Conservation (phyloP, 805 yeast species). For the Wickerhamiella cacticola region DNA sequence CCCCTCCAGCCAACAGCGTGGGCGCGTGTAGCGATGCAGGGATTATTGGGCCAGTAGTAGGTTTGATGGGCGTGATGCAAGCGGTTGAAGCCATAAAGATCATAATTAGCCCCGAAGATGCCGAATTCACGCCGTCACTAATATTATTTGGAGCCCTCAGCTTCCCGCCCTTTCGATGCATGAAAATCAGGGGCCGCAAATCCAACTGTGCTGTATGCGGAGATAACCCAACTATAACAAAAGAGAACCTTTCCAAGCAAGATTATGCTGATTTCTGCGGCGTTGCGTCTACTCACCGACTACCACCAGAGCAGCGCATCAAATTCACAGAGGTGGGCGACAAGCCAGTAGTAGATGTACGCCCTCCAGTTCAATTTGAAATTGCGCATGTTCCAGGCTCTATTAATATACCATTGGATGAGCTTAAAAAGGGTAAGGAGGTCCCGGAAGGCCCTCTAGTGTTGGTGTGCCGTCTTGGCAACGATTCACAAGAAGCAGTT, state of each 20-base stretch:
- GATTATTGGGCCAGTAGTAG: constrained; percentile 92
- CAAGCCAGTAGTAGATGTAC: constrained; percentile 54
- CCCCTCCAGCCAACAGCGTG: constrained; percentile 76
- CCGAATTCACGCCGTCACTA: constrained; percentile 55
- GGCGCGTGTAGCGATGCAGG: constrained; percentile 89
- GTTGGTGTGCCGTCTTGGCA: constrained; percentile 78
- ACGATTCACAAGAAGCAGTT: constrained; percentile 77
- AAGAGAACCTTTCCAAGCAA: constrained; percentile 37
- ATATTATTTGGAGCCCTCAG: constrained; percentile 39
- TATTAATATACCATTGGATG: constrained; percentile 50
- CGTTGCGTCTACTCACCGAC: constrained; percentile 33
- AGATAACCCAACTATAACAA: constrained; percentile 38
- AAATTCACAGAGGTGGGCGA: constrained; percentile 11
- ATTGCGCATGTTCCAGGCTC: constrained; percentile 52
- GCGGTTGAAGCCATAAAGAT: constrained; percentile 78
- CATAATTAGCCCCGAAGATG: constrained; percentile 44
- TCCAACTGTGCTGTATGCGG: constrained; percentile 55
- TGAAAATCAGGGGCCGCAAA: constrained; percentile 67
- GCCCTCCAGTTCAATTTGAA: constrained; percentile 64
- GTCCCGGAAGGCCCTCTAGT: constrained; percentile 20
- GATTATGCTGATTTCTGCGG: constrained; percentile 77
- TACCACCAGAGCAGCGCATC: constrained; percentile 14
- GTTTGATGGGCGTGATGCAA: constrained; percentile 78
- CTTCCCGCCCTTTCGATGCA: constrained; percentile 49
- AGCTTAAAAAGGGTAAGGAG: constrained; percentile 28